Conservation (phyloP, 768 basidiomycete genomes). For the Mycena belliarum region DNA sequence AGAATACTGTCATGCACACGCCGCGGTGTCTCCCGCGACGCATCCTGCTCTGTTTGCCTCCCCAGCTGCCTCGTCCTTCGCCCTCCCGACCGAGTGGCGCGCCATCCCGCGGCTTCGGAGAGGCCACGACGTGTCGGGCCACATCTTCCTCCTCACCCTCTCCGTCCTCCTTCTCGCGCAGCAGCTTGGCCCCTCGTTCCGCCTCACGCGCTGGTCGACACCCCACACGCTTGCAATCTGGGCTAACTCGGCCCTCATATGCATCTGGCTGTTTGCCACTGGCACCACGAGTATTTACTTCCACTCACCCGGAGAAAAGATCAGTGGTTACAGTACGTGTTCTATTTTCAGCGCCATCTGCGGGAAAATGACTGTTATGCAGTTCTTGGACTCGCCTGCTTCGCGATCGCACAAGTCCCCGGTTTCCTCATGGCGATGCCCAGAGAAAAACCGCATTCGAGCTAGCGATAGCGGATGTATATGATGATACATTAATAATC, state of each 20-base stretch:
- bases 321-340: slow-evolving; percentile 78
- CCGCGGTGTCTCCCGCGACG: slow-evolving; percentile 53
- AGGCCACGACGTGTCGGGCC: slow-evolving; percentile 94
- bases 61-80: slow-evolving; percentile 29
- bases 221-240: slow-evolving; percentile 51
- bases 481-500: slow-evolving; percentile 13
- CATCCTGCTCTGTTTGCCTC: slow-evolving; percentile 63
- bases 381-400: slow-evolving; percentile 25
- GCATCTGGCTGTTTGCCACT: slow-evolving; percentile 71
- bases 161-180: slow-evolving; percentile 75
- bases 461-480: slow-evolving; percentile 1
- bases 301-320: slow-evolving; percentile 86
- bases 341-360: no score
- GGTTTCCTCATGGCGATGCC: not conserved
- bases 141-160: slow-evolving; percentile 87
- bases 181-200: slow-evolving; percentile 64
- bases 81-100: slow-evolving; percentile 44
- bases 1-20: slow-evolving; percentile 55
- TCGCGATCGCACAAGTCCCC: slow-evolving; percentile 20
- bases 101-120: slow-evolving; percentile 62
- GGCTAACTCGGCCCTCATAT: slow-evolving; percentile 49
- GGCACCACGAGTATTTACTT: slow-evolving; percentile 89
- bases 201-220: slow-evolving; percentile 37
- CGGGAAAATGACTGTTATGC: not conserved
- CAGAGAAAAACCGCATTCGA: slow-evolving; percentile 1